phyloP scores from a whole-genome alignment of 73 alveolate species.

The Paramecium biaurelia region DNA sequence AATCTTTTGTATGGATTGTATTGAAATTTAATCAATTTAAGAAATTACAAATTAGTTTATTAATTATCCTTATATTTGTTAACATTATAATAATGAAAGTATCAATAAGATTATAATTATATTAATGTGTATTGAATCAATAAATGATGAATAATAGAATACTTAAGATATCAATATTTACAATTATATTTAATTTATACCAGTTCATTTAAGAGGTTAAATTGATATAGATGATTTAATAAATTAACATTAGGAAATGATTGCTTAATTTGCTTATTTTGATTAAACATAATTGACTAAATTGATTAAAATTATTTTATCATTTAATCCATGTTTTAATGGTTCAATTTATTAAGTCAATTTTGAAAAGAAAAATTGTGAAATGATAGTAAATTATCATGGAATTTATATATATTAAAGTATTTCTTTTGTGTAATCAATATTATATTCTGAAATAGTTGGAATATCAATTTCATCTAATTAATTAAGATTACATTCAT shows the following conservation, averaged over 20 bases:
- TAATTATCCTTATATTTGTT: background rate
- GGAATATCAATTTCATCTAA: conserved; percentile 11
- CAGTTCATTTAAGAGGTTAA: background rate
- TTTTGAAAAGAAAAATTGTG: background rate
- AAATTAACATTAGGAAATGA: background rate
- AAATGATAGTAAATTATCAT: background rate
- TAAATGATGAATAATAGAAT: background rate
- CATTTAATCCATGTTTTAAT: background rate
- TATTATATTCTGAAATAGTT: background rate
- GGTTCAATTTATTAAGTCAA: background rate
- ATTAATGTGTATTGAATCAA: background rate
- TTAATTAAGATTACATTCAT: background rate
- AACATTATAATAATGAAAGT: background rate
- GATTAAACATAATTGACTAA: background rate
- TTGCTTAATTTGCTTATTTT: background rate
- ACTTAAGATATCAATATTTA: background rate
- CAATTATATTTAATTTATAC: background rate
- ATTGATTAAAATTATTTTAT: background rate
- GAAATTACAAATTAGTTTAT: background rate
- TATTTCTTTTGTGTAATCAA: background rate
- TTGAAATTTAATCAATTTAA: background rate
- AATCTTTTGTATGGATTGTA: background rate
- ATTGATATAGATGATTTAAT: background rate
- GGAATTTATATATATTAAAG: background rate
- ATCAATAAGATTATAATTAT: background rate